A percentile compares a stretch with the other conserved stretches of the same genome.
These are phyloP conservation scores for Synchytrium microbalum DNA, from an alignment of 371 early-diverging fungal species.

Conservation along the genomic window DNA sequence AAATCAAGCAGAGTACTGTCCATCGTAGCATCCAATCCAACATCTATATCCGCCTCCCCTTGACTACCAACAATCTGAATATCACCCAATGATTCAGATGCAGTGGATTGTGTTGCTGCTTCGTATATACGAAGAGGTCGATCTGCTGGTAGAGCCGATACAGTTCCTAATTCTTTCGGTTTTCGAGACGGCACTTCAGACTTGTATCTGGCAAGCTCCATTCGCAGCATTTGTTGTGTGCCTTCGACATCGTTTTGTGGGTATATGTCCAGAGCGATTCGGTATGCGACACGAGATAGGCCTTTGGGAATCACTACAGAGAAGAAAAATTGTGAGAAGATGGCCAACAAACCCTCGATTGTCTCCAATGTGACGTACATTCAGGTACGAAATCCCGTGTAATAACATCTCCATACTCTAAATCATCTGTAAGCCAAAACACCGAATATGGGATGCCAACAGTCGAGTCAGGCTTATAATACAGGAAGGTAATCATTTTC, in stretches of 20 bases:
- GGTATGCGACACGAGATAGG: neutral
- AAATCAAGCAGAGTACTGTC: neutral
- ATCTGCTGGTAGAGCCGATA: no score
- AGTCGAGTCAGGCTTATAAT: neutral
- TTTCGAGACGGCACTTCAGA: neutral
- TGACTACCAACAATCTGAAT: no score
- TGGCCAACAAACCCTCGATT: no score
- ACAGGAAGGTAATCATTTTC: conserved; percentile 3
- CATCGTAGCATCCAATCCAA: neutral
- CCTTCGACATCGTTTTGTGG: neutral
- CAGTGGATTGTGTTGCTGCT: no score
- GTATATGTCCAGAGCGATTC: conserved; percentile 1
- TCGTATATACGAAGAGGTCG: no score
- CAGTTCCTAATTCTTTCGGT: neutral
- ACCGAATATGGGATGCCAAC: neutral
- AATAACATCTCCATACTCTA: conserved; percentile 1
- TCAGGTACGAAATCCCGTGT: conserved; percentile 2
- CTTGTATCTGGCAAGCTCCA: neutral
- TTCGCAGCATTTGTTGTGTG: neutral
- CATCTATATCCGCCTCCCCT: no score
- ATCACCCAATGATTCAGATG: no score
- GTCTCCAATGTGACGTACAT: neutral
- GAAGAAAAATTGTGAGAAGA: neutral
- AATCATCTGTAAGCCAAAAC: neutral
- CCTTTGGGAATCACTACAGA: neutral